Evolutionary conservation across 108 stramenopile species (phyloP), one percentile per base, ranked within the genome.

Genomic region (Fragilaria crotonensis): DNA sequence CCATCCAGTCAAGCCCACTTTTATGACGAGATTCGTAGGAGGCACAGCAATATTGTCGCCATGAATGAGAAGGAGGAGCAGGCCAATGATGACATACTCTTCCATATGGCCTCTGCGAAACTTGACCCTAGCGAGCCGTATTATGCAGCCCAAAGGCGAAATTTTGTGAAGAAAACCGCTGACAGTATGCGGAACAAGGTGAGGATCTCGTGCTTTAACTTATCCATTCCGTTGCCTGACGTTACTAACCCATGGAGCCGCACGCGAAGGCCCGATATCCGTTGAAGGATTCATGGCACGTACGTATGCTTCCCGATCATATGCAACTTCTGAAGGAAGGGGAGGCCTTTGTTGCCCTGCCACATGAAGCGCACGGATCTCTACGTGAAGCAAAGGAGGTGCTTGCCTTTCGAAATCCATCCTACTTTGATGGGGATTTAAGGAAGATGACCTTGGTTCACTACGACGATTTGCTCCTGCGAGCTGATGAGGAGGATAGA

Each of bases 311-410:
- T 3, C 59, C 59, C 25, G 71, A 72, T 44, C 71, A 72, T 36
- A 72, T 60, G 2, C 49, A 51, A 25, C 48, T 72, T 18, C 59
- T 72, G 28, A 25, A 62, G 41, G 36, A 41, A 52, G 44, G 58
- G 21, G 71, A 72, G 45, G 71, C 60, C 4, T 72, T 49, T 67
- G 60, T 72, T n/a, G 65, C 71, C 4, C 11, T 58, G 19, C 60
- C 33, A 19, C 30, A 61, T 29, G 50, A 52, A 66, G 0, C 28
- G 14, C 1, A 7, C 4, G 25, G 18, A 31, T 9, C 4, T 21
- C 21, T 32, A 18, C 2, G n/a, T 31, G 14, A 4, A 2, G 30
- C 52, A 1, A 25, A 59, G 26, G 18, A 56, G 1, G 47, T 72
- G 11, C 19, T 72, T 25, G 71, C 71, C 2, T 64, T 67, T 27